Evolutionary conservation across 2,329 filamentous ascomycete genomes (phyloP).

Genomic region (Penicillium brevicompactum): DNA sequence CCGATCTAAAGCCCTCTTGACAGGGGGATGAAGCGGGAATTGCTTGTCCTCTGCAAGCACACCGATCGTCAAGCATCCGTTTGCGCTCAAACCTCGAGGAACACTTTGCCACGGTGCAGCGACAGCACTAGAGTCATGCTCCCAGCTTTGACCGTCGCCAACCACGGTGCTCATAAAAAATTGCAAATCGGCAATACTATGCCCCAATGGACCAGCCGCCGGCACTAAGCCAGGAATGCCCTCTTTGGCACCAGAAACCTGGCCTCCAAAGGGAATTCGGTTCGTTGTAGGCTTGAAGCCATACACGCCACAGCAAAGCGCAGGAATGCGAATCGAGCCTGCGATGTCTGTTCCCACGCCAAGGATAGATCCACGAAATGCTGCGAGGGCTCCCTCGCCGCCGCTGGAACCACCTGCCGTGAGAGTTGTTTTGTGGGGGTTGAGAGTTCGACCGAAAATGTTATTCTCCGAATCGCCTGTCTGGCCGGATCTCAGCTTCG

Average conservation of each 20-base stretch:
- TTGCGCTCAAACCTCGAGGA: background rate
- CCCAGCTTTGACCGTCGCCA: slow-evolving; percentile 44
- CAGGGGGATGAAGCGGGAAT: slow-evolving; percentile 55
- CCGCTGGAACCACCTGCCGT: slow-evolving; percentile 34
- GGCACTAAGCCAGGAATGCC: slow-evolving; percentile 22
- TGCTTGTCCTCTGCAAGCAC: slow-evolving; percentile 51
- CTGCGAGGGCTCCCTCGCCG: slow-evolving; percentile 40
- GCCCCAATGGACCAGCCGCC: slow-evolving; percentile 24
- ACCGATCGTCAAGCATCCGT: slow-evolving; percentile 48
- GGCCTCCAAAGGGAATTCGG: slow-evolving; percentile 35
- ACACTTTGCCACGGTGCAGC: slow-evolving; percentile 51
- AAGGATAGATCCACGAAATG: slow-evolving; percentile 39
- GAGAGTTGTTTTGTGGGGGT: slow-evolving; percentile 31
- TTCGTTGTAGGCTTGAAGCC: slow-evolving; percentile 38
- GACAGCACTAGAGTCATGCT: slow-evolving; percentile 46
- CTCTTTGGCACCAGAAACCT: slow-evolving; percentile 18
- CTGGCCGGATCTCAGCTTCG: slow-evolving; percentile 7
- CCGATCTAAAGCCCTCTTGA: slow-evolving; percentile 48
- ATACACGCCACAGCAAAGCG: slow-evolving; percentile 37
- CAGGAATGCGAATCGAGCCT: slow-evolving; percentile 41
- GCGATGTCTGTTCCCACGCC: slow-evolving; percentile 42
- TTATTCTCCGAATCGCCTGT: slow-evolving; percentile 33
- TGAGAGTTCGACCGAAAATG: slow-evolving; percentile 31
- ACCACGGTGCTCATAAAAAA: slow-evolving; percentile 45
- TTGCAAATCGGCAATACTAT: slow-evolving; percentile 22